Evolutionary conservation across 176 grass and related monocot genomes (phyloP), one percentile per base, ranked within the genome.

Genomic region (Carex scoparia): DNA sequence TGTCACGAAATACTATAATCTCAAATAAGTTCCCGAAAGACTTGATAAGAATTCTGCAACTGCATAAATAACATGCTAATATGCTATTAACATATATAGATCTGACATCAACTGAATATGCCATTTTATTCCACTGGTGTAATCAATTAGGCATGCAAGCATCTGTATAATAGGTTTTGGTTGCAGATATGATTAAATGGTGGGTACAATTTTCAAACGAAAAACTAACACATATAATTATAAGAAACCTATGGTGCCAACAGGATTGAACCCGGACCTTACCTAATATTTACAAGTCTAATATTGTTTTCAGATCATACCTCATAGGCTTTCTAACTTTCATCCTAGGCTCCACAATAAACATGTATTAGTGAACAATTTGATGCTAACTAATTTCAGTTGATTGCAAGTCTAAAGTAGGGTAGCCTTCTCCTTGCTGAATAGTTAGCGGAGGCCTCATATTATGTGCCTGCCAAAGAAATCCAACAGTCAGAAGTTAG

Each of bases 391-490:
- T 78, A 78, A 32, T 57, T 78, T 58, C 30, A 57, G 30, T 79
- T 79, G 58, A 79, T 58, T 57, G 53, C 31, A 32, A 4, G 13
- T 79, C 74, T 57, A 58, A 33, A 33, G 13, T 35, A 35, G 30
- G 30, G 74, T 57, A 33, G 14, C 74, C 13, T 54, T 57, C 53
- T 58, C 81, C 81, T 55, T 69, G 81, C 40, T 69, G 81, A 84
- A 62, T n/a, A 69, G 61, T 69, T 55, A 67, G 81, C 33, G 81
- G 48, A 69, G 81, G 61, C 81, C 81, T 65, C 60, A 63, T 46
- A 83, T 65, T 83, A 51, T 83, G 80, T 67, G 59, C 33, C 80
- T 83, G 80, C 18, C 60, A 83, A 67, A 40, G 64, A 67, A 67
- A 83, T 67, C 10, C 60, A 67, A 5, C 16, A 67, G 58, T 37